A percentile compares a stretch with the other conserved stretches of the same genome.
These are phyloP conservation scores for Annona cherimola DNA, from an alignment of 164 flowering plant genomes.

Conservation along the genomic window DNA sequence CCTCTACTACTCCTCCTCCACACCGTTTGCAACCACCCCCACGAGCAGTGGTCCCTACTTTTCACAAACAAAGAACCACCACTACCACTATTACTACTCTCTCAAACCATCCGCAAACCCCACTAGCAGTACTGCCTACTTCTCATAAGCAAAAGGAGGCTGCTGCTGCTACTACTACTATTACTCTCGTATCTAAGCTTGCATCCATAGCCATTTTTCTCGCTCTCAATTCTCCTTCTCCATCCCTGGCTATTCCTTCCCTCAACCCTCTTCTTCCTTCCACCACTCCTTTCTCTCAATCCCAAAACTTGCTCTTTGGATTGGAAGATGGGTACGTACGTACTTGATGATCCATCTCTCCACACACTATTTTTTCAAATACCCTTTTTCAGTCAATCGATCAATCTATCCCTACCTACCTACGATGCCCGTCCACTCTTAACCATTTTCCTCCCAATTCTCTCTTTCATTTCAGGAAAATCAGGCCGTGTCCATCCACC, in stretches of 20 bases:
- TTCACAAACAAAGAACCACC: too few relatives aligned
- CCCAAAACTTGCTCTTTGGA: conserved; percentile 67
- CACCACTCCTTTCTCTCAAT: conserved; percentile 81
- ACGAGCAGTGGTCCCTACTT: too few relatives aligned
- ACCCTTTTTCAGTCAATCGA: too few relatives aligned
- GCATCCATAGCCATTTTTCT: conserved; percentile 54
- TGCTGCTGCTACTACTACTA: conserved; percentile 2
- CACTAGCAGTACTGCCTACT: too few relatives aligned
- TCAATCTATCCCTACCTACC: too few relatives aligned
- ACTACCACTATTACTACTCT: too few relatives aligned
- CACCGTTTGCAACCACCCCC: too few relatives aligned
- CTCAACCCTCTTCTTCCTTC: conserved; percentile 32
- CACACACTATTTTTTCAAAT: neutral
- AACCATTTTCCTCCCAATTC: neutral
- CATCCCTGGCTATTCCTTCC: conserved; percentile 73
- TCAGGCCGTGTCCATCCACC: conserved; percentile 79
- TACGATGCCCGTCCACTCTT: too few relatives aligned
- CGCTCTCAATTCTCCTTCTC: conserved; percentile 44
- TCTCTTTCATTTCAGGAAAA: conserved; percentile 47
- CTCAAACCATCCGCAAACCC: too few relatives aligned
- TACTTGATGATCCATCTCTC: neutral
- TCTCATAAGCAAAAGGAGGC: too few relatives aligned
- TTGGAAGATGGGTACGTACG: conserved; percentile 65
- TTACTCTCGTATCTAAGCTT: conserved; percentile 29
- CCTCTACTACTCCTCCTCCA: too few relatives aligned